phyloP scores from a whole-genome alignment of 257 asterid genomes.

The Lycium ferocissimum region DNA sequence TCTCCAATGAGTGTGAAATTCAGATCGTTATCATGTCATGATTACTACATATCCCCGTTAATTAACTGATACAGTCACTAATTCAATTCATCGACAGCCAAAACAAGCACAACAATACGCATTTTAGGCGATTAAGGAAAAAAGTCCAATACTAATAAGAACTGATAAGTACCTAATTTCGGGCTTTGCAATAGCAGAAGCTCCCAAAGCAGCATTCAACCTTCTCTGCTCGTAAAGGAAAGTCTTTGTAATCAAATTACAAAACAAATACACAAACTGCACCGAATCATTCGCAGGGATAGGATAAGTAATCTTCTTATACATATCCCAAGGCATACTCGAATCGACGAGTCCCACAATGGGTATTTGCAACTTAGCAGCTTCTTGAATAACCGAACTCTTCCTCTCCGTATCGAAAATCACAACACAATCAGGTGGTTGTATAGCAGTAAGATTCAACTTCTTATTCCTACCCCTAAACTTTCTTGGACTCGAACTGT shows the following conservation, averaged over 20 bases:
- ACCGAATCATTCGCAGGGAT: constrained; percentile 89
- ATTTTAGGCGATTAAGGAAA: not conserved
- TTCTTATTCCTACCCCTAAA: constrained; percentile 88
- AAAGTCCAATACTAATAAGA: constrained; percentile 13
- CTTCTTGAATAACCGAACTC: constrained; percentile 84
- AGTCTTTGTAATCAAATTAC: constrained; percentile 95
- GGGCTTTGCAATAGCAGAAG: constrained; percentile 40
- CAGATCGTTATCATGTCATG: too few species aligned
- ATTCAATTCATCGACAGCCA: not conserved
- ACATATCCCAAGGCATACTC: constrained; percentile 85
- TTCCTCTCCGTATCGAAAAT: constrained; percentile 86
- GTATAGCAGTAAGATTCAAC: constrained; percentile 64
- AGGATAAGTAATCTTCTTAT: constrained; percentile 79
- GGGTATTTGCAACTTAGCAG: constrained; percentile 81
- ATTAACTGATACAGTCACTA: not conserved
- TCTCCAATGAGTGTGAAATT: not conserved
- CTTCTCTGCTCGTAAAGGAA: constrained; percentile 73
- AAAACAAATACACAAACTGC: constrained; percentile 88
- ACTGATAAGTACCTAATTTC: constrained; percentile 44
- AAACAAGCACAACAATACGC: not conserved
- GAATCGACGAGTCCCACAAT: constrained; percentile 91
- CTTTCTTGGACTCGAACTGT: constrained; percentile 82
- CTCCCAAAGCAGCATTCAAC: constrained; percentile 44
- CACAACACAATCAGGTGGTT: constrained; percentile 87
- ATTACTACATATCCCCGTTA: not conserved